Conservation (phyloP, 208 protist genomes). For the Trypanosoma brucei region DNA sequence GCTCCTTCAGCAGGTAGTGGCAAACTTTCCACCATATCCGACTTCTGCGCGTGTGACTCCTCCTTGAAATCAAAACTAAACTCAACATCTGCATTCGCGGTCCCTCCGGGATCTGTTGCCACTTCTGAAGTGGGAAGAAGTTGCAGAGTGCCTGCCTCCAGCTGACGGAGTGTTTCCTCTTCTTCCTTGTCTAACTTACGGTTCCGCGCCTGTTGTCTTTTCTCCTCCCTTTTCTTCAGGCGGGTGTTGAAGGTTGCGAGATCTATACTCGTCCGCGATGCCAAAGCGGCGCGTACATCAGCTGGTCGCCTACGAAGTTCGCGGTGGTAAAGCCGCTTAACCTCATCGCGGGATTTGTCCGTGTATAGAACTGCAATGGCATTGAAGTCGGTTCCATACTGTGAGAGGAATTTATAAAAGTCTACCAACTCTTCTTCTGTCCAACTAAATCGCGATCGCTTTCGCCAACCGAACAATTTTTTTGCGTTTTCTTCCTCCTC, state of each 20-base stretch:
- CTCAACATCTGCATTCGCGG: slow-evolving; percentile 7
- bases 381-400: slow-evolving; percentile 89
- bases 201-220: slow-evolving; percentile 21
- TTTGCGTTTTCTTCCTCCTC: background rate
- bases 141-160: slow-evolving; percentile 25
- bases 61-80: slow-evolving; percentile 14
- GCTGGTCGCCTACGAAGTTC: slow-evolving; percentile 59
- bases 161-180: slow-evolving; percentile 44
- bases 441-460: slow-evolving; percentile 48
- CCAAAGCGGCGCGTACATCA: slow-evolving; percentile 52
- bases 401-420: slow-evolving; percentile 81
- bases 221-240: slow-evolving; percentile 35
- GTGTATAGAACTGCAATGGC: slow-evolving; percentile 78
- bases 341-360: slow-evolving; percentile 49
- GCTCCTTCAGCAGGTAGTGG: no score
- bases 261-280: slow-evolving; percentile 52
- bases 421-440: slow-evolving; percentile 62
- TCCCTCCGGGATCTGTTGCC: background rate
- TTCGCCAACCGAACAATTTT: slow-evolving; percentile 4
- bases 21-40: background rate
- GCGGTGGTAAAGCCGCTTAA: slow-evolving; percentile 80
- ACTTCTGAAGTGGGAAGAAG: slow-evolving; percentile 1
- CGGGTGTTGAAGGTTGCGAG: slow-evolving; percentile 51
- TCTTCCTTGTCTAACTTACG: slow-evolving; percentile 57
- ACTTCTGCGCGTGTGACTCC: background rate